These are phyloP conservation scores for Pinus albicaulis DNA, from an alignment of 75 land plant species.

Conservation along the genomic window DNA sequence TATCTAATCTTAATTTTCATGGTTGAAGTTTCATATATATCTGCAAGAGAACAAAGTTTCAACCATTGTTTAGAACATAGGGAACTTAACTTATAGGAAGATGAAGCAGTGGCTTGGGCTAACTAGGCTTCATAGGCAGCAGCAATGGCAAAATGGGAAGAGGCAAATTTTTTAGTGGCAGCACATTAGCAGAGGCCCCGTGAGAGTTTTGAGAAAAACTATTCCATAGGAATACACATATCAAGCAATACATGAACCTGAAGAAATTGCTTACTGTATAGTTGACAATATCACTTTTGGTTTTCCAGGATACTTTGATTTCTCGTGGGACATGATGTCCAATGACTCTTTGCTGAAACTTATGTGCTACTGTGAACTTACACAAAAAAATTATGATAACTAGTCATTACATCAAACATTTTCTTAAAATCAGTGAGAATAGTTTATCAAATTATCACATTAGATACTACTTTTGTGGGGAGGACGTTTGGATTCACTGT, in stretches of 20 bases:
- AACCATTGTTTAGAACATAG: background rate
- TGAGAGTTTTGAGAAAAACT: background rate
- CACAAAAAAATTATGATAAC: too few relatives aligned
- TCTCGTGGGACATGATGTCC: too few relatives aligned
- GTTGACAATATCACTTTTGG: too few relatives aligned
- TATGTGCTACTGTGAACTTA: too few relatives aligned
- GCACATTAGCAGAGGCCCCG: background rate
- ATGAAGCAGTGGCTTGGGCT: background rate
- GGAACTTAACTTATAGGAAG: background rate
- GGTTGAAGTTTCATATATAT: background rate
- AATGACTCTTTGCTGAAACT: too few relatives aligned
- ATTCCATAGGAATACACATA: background rate
- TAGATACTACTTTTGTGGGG: too few relatives aligned
- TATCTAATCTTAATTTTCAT: background rate
- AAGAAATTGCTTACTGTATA: too few relatives aligned
- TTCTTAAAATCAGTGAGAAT: too few relatives aligned
- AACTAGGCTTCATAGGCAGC: background rate
- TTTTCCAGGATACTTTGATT: too few relatives aligned
- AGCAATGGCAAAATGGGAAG: background rate
- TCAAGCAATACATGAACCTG: background rate
- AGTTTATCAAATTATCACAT: too few relatives aligned
- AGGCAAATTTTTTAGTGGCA: background rate
- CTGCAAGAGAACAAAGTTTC: background rate
- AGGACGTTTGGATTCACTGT: too few relatives aligned
- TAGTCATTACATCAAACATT: too few relatives aligned